Base-by-base conservation (phyloP, 2,329 filamentous ascomycete genomes). In the Nigrospora osmanthi region DNA sequence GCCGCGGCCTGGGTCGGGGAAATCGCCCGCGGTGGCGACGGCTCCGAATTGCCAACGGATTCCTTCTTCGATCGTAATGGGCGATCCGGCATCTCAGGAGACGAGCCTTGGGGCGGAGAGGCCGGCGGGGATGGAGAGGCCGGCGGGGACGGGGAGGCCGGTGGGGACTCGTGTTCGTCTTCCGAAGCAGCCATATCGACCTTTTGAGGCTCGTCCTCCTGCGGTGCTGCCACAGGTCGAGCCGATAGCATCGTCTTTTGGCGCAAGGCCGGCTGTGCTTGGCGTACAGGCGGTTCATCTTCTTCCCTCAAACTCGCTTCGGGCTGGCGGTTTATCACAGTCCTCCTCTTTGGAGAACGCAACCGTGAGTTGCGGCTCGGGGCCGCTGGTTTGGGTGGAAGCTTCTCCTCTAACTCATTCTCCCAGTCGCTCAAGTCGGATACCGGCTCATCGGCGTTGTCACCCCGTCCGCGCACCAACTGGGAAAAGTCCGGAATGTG, bases 351-450 rank as follows among this genome's bases (percentile, higher is more conserved):
- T 14, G 34, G 34, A 2, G 34, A 35, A 12, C 34, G 34, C 15
- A 35, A 16, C 14, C 34, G 34, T n/a, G 34, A n/a, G 5, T 16
- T 14, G 34, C 34, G 34, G 23, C 23, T 28, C 23, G 23, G 23
- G 5, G 47, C 35, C 49, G 48, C 28, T 43, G 44, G 28, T 40
- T 46, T 44, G 40, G 52, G 23, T 30, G 45, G 14, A 14, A 46
- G 30, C 31, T 51, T 39, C 38, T 57, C 53, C 16, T 58, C 58
- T 16, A 47, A 45, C 32, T 75, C 70, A 1, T 78, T 71, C 38
- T 78, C 75, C n/a, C 74, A 57, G 36, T 78, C 73, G 43, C 73
- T 76, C 15, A 77, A 62, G 34, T 77, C 74, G 0, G 74, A 76
- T 6, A 70, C 62, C 0, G 58, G 55, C 11, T 70, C 70, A 17